phyloP scores from a whole-genome alignment of 2,329 filamentous ascomycete genomes.

The Metarhizium humberi region DNA sequence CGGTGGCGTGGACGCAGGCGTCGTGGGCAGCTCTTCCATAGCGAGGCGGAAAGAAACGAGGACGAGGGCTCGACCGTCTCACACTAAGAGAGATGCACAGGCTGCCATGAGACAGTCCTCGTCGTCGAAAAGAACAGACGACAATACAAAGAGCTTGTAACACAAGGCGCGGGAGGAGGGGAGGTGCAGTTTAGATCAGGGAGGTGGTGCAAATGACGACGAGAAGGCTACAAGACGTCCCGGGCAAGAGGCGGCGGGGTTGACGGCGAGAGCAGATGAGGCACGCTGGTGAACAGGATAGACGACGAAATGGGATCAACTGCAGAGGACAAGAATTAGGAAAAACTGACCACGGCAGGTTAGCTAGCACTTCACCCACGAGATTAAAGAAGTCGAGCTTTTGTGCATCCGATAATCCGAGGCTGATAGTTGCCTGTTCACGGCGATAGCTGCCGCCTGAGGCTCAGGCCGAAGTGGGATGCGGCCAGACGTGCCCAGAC shows the following conservation, averaged over 20 bases:
- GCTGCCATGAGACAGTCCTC: constrained; percentile 9
- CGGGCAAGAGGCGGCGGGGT: neutral
- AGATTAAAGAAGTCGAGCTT: neutral
- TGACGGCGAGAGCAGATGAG: constrained; percentile 1
- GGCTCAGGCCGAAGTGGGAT: neutral
- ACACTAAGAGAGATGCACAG: constrained; percentile 11
- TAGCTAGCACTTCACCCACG: constrained; percentile 1
- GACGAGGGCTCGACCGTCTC: constrained; percentile 12
- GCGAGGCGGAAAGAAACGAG: constrained; percentile 27
- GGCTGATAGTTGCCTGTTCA: constrained; percentile 3
- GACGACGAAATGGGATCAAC: neutral
- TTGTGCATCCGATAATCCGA: neutral
- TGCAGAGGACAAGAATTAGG: constrained; percentile 5
- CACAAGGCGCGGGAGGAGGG: neutral
- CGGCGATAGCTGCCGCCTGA: neutral
- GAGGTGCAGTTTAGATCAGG: neutral
- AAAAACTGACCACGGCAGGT: constrained; percentile 4
- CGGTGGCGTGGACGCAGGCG: constrained; percentile 17
- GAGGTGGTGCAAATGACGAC: constrained; percentile 1
- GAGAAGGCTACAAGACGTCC: neutral
- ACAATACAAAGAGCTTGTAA: neutral
- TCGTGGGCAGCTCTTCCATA: constrained; percentile 40
- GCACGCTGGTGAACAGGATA: neutral
- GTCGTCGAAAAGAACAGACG: neutral
- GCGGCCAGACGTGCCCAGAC: neutral